Percentiles rank a stretch among this genome's conserved stretches.
Evolutionary conservation across 805 yeast genomes (phyloP).

Genomic region (Suhomyces prunicola): DNA sequence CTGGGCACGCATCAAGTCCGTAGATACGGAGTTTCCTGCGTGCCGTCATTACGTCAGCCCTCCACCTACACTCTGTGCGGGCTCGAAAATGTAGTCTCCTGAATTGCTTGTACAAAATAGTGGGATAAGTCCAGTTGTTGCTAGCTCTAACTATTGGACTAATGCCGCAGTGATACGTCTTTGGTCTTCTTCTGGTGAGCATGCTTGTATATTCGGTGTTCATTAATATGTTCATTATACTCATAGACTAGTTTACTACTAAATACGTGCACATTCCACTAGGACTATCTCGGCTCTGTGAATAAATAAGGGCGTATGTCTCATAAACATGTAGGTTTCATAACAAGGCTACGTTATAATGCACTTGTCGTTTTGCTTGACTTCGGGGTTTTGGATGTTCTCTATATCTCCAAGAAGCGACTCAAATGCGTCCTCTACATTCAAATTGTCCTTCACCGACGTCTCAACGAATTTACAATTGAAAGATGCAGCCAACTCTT

Average conservation of each 20-base stretch:
- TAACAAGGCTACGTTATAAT: slow-evolving; percentile 18
- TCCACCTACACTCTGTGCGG: neutral
- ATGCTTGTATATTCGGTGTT: neutral
- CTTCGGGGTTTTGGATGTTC: slow-evolving; percentile 51
- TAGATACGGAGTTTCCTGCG: neutral
- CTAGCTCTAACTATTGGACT: no score
- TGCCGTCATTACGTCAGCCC: neutral
- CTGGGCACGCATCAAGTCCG: neutral
- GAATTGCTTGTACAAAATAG: neutral
- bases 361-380: slow-evolving; percentile 50
- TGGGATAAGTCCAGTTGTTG: no score
- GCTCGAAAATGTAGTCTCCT: neutral
- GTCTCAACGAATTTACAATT: slow-evolving; percentile 48
- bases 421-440: slow-evolving; percentile 62
- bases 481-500: slow-evolving; percentile 40
- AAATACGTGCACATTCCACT: neutral
- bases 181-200: neutral
- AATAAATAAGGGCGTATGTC: neutral
- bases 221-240: neutral
- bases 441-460: slow-evolving; percentile 45
- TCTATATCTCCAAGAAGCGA: slow-evolving; percentile 59
- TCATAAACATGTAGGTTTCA: neutral
- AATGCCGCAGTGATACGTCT: no score
- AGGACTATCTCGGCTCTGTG: neutral
- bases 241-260: neutral